Evolutionary conservation across 495 filamentous ascomycete genomes (phyloP).

Genomic region (Aspergillus carlsbadensis): DNA sequence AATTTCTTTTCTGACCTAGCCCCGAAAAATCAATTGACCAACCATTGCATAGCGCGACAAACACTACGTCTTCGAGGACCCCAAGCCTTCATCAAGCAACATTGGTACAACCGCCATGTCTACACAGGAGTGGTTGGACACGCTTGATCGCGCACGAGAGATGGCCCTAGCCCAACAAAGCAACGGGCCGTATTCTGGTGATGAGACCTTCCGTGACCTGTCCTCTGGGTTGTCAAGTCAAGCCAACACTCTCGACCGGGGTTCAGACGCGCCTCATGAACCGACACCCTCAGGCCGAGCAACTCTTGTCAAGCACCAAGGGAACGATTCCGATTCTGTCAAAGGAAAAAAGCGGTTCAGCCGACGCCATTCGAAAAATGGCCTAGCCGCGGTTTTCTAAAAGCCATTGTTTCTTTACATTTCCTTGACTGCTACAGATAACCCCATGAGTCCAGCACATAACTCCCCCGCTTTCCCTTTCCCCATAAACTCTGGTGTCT

Average conservation of each 20-base stretch:
- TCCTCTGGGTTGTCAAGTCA: slow-evolving; percentile 72
- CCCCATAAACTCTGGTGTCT: slow-evolving; percentile 1
- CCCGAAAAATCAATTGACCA: slow-evolving; percentile 6
- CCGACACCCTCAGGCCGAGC: slow-evolving; percentile 38
- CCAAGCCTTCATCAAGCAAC: slow-evolving; percentile 60
- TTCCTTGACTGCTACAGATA: background rate
- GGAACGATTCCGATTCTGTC: slow-evolving; percentile 51
- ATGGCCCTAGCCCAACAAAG: slow-evolving; percentile 71
- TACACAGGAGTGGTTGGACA: slow-evolving; percentile 85
- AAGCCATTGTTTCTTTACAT: background rate
- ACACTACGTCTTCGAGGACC: slow-evolving; percentile 91
- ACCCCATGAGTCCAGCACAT: slow-evolving; percentile 1
- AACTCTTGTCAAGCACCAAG: slow-evolving; percentile 48
- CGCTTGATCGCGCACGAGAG: slow-evolving; percentile 77
- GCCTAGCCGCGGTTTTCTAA: slow-evolving; percentile 78
- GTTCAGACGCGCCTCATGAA: slow-evolving; percentile 40
- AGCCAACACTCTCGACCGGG: slow-evolving; percentile 68
- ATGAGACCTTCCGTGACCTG: slow-evolving; percentile 64
- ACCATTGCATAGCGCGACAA: slow-evolving; percentile 67
- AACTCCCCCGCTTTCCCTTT: slow-evolving; percentile 2
- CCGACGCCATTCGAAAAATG: slow-evolving; percentile 86
- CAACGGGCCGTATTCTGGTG: slow-evolving; percentile 65
- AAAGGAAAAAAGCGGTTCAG: slow-evolving; percentile 80
- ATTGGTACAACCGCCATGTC: slow-evolving; percentile 46
- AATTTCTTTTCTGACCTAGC: slow-evolving; percentile 15